A percentile compares a stretch with the other conserved stretches of the same genome.
phyloP scores from a whole-genome alignment of 345 rosid species.

The Noccaea bulbosa region DNA sequence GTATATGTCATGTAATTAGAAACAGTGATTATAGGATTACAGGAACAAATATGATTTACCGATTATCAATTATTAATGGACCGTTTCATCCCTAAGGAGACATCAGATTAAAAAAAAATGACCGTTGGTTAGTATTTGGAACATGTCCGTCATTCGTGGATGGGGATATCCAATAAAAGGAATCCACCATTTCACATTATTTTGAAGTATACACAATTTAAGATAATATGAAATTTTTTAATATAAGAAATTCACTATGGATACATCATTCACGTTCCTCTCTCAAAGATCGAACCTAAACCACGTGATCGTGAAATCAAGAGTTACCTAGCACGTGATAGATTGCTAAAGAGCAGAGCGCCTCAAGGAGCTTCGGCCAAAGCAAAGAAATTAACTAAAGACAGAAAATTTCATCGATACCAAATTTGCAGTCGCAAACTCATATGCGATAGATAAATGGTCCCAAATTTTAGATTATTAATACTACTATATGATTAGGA shows the following conservation, averaged over 20 bases:
- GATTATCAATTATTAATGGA: not conserved
- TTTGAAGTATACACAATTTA: no score
- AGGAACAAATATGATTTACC: no score
- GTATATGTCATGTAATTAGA: no score
- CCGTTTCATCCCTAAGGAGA: not conserved
- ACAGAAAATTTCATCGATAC: not conserved
- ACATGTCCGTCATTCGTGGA: no score
- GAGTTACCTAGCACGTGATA: constrained; percentile 3
- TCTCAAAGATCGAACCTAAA: not conserved
- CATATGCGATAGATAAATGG: not conserved
- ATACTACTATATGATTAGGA: not conserved
- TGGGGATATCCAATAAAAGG: no score
- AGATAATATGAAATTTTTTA: no score
- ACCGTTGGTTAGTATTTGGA: not conserved
- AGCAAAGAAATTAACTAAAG: not conserved
- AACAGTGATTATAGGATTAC: no score
- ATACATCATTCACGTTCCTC: not conserved
- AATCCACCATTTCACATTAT: no score
- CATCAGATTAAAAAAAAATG: not conserved
- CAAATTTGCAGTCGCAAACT: constrained; percentile 16
- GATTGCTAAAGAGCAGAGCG: not conserved
- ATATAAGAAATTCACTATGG: no score
- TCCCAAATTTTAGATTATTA: not conserved
- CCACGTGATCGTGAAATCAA: not conserved
- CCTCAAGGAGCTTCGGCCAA: not conserved